Evolutionary conservation across 139 green algal species (phyloP), one percentile per base, ranked within the genome.

Genomic region (Tetraselmis striata): DNA sequence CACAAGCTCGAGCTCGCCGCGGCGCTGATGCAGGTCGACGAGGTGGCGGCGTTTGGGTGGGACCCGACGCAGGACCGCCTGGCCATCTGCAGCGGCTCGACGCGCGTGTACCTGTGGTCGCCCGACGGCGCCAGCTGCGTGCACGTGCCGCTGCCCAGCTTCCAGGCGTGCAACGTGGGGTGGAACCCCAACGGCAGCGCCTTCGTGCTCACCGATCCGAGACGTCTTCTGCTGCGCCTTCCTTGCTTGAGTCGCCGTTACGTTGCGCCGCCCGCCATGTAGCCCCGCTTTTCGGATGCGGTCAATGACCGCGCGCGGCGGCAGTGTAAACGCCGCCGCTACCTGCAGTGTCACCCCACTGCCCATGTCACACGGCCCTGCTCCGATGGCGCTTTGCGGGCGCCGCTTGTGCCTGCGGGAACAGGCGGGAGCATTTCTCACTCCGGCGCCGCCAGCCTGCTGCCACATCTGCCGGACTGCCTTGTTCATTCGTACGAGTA

Each of bases 21-120:
- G 2, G 83, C 97, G 79, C 86, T 98, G 77, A 25, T 92, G 80
- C 95, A 97, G 75, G 29, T 77, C 23, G 59, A 83, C 5, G 30
- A 80, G 0, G 85, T 98, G 1, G 82, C 79, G 1, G 80, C 78
- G 23, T 27, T 90, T 1, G 74, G 79, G 5, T 98, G 94, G 94
- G 82, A 88, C 25, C 90, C 90, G 22, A 18, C 75, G 28, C 28
- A 1, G 45, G 29, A 29, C 78, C 89, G 88, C 18, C 85, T 97
- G 76, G 89, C 87, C 0, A 30, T 95, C 1, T 88, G 83, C 23
- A 88, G 87, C 1, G 92, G 90, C 1, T 82, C 30, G 30, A 31
- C 58, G 25, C 87, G 89, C n/a, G 84, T 98, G 24, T 95, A 93
- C 82, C 59, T 98, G 81, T 98, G 94, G 94, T 92, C 91, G 0